These are phyloP conservation scores for Ceratocystis cubensis DNA, from an alignment of 2,329 filamentous ascomycete species.

Conservation along the genomic window DNA sequence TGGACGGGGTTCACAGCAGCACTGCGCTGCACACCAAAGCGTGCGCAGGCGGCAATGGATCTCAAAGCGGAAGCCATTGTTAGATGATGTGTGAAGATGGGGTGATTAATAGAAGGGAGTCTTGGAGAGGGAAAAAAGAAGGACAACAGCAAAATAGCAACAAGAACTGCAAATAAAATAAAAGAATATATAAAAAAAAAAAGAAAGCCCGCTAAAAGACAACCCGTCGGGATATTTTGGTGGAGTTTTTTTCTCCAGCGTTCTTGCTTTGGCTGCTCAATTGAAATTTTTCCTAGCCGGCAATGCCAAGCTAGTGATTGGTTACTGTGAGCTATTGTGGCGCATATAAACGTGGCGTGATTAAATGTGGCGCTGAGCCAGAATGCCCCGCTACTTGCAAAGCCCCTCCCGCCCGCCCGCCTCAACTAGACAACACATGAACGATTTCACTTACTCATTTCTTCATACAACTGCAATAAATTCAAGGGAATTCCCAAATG, in stretches of 20 bases:
- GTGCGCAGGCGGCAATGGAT: conserved; percentile 65
- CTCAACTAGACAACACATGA: too few relatives aligned
- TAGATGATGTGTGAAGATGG: conserved; percentile 22
- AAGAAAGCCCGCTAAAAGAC: neutral
- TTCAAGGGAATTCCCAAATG: too few relatives aligned
- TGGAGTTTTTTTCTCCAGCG: neutral
- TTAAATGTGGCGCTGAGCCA: neutral
- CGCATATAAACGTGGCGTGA: neutral
- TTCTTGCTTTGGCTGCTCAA: neutral
- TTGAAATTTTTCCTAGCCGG: conserved; percentile 15
- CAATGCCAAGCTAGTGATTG: conserved; percentile 4
- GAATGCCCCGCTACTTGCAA: neutral
- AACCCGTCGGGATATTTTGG: neutral
- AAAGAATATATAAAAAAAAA: conserved; percentile 11
- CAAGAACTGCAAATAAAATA: conserved; percentile 3
- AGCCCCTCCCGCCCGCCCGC: neutral
- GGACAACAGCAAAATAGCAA: neutral
- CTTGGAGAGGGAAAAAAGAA: neutral
- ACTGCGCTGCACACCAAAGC: conserved; percentile 57
- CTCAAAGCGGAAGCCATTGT: conserved; percentile 74
- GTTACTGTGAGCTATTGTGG: neutral
- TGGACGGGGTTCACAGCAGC: conserved; percentile 65
- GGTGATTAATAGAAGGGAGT: neutral
- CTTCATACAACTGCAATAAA: too few relatives aligned
- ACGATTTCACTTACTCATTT: too few relatives aligned